Evolutionary conservation across 495 filamentous ascomycete genomes (phyloP).

Genomic region (Penicillium chermesinum): DNA sequence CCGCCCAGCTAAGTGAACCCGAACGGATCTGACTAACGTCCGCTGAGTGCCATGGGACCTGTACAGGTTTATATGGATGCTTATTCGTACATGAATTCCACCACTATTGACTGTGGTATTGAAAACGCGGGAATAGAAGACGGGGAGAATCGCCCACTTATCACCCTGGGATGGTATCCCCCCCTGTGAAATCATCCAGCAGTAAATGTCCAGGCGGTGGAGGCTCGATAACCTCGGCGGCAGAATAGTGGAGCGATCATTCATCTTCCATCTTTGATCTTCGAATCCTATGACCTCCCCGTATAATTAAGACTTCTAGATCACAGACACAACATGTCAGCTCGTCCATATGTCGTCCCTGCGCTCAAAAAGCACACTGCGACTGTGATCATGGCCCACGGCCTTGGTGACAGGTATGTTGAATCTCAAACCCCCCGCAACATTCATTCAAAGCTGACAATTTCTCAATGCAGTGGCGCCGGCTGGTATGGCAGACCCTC

Average conservation of each 20-base stretch:
- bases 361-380: slow-evolving; percentile 89
- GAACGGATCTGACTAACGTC: too few species aligned
- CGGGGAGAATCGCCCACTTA: too few species aligned
- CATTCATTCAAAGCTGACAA: slow-evolving; percentile 10
- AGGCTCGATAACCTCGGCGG: slow-evolving; percentile 16
- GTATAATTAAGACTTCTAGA: not conserved
- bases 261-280: slow-evolving; percentile 3
- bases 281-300: not conserved
- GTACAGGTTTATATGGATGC: too few species aligned
- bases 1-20: too few species aligned
- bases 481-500: slow-evolving; percentile 54
- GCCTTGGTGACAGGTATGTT: slow-evolving; percentile 71
- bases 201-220: slow-evolving; percentile 2
- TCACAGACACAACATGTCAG: slow-evolving; percentile 41
- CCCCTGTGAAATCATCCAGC: too few species aligned
- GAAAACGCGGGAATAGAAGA: too few species aligned
- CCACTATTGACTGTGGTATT: too few species aligned
- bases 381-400: slow-evolving; percentile 91
- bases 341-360: slow-evolving; percentile 66
- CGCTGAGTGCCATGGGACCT: too few species aligned
- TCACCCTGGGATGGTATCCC: too few species aligned
- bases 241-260: slow-evolving; percentile 25
- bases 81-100: too few species aligned
- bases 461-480: slow-evolving; percentile 44
- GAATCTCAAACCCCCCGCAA: not conserved